Percentiles rank a stretch among this genome's conserved stretches.
These are phyloP conservation scores for Agarophyton chilense DNA, from an alignment of 23 red algal genomes.

Conservation along the genomic window DNA sequence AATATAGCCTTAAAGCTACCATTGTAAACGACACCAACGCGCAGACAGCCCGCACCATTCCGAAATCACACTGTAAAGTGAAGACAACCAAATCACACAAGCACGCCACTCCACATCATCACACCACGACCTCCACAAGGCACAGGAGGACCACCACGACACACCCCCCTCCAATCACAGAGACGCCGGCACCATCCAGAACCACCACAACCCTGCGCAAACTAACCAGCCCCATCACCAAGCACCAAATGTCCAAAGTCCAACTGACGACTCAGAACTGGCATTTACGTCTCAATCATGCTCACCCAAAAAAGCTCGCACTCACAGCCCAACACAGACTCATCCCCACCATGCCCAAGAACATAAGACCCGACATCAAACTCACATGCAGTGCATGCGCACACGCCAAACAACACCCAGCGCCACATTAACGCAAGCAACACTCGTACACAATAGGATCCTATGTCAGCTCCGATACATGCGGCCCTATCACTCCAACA, in stretches of 20 bases:
- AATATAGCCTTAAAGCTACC: too few species aligned
- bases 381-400: not conserved
- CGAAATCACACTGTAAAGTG: too few species aligned
- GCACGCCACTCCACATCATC: too few species aligned
- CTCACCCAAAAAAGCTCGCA: not conserved
- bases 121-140: too few species aligned
- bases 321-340: not conserved
- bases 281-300: not conserved
- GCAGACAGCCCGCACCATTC: too few species aligned
- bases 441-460: not conserved
- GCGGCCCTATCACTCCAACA: not conserved
- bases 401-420: not conserved
- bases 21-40: too few species aligned
- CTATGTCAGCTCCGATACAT: not conserved
- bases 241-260: too few species aligned
- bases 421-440: not conserved
- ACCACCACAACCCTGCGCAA: not conserved
- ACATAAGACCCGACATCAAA: not conserved
- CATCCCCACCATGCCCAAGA: not conserved
- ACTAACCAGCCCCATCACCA: too few species aligned
- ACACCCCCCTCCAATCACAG: too few species aligned
- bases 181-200: too few species aligned
- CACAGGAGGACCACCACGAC: too few species aligned
- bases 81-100: too few species aligned
- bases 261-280: not conserved